phyloP scores from a whole-genome alignment of 225 moss, liverwort and hornwort genomes.

The Polytrichum commune region DNA sequence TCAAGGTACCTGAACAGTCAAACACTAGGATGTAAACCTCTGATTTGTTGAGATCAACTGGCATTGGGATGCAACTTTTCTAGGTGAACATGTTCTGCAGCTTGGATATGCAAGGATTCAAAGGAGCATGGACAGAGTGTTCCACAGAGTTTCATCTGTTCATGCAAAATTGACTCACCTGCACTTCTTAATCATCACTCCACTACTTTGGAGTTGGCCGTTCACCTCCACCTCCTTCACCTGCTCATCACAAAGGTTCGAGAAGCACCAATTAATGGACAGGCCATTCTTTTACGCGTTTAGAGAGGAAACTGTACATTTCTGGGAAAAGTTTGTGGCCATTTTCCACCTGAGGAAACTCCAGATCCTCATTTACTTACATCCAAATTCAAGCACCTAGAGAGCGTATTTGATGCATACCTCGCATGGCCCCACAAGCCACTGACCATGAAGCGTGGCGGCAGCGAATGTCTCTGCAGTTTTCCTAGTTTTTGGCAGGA shows the following conservation, averaged over 20 bases:
- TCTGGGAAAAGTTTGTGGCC: too few species aligned
- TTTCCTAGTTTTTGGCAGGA: slow-evolving; percentile 66
- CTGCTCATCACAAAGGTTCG: slow-evolving; percentile 27
- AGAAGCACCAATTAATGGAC: not conserved
- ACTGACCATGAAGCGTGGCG: slow-evolving; percentile 49
- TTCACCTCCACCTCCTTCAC: slow-evolving; percentile 80
- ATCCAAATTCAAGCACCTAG: too few species aligned
- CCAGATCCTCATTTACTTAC: too few species aligned
- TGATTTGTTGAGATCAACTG: too few species aligned
- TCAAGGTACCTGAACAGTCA: slow-evolving; percentile 61
- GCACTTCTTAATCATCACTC: slow-evolving; percentile 89
- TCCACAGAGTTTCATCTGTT: too few species aligned
- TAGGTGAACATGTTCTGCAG: not conserved
- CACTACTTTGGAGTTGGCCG: slow-evolving; percentile 69
- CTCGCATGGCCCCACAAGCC: slow-evolving; percentile 96
- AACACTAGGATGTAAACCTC: not conserved
- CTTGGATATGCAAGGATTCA: not conserved
- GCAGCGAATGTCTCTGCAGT: slow-evolving; percentile 69
- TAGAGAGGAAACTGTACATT: not conserved
- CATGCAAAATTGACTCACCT: slow-evolving; percentile 35
- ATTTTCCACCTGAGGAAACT: too few species aligned
- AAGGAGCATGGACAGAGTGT: too few species aligned
- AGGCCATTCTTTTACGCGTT: not conserved
- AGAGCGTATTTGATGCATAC: slow-evolving; percentile 17
- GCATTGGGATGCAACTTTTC: not conserved